A percentile compares a stretch with the other conserved stretches of the same genome.
Evolutionary conservation across 306 rosid species (phyloP).

Genomic region (Quercus cerris): DNA sequence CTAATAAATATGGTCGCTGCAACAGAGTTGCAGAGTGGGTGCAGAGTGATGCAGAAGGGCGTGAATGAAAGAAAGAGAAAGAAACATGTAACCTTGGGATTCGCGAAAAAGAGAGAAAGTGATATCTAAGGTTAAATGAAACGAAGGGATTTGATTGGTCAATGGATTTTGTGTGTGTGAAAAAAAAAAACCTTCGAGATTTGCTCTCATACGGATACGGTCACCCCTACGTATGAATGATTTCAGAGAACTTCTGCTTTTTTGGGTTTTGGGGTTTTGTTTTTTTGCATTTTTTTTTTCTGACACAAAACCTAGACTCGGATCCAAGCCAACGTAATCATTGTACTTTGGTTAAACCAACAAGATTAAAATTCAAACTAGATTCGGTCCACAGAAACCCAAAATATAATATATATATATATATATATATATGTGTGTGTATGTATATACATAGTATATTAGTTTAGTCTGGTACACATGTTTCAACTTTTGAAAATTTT

Average conservation of each 20-base stretch:
- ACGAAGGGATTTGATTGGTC: neutral
- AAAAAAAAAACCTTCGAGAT: neutral
- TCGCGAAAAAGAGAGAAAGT: neutral
- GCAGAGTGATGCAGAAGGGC: neutral
- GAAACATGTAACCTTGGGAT: constrained; percentile 1
- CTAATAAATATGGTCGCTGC: neutral
- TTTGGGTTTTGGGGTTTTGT: neutral
- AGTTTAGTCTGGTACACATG: too few relatives aligned
- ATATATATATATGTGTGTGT: too few relatives aligned
- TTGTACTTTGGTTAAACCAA: neutral
- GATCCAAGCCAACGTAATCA: neutral
- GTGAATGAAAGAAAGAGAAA: neutral
- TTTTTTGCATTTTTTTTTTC: neutral
- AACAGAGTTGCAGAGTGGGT: neutral
- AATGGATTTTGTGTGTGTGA: neutral
- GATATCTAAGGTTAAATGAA: neutral
- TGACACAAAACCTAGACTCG: neutral
- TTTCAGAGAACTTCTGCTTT: neutral
- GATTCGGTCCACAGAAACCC: too few relatives aligned
- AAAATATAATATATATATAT: too few relatives aligned
- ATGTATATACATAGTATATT: too few relatives aligned
- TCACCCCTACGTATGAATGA: neutral
- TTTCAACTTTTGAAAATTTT: too few relatives aligned
- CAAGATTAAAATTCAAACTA: neutral
- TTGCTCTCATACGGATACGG: neutral